Evolutionary conservation across 2,329 filamentous ascomycete genomes (phyloP), one percentile per base, ranked within the genome.

Genomic region (Fusarium verrucosum): DNA sequence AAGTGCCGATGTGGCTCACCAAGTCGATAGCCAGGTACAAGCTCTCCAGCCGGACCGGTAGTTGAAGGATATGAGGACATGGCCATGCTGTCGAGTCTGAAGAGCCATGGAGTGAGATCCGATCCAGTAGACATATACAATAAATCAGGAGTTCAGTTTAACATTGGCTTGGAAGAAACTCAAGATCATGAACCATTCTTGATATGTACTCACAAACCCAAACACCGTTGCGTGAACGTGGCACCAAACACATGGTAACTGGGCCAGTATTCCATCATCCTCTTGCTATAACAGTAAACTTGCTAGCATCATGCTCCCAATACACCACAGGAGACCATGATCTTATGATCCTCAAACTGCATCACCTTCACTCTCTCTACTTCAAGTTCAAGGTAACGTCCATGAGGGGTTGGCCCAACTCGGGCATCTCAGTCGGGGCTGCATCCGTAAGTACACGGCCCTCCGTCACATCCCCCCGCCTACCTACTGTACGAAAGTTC

Each of bases 1-100:
- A 44, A 56, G 43, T 42, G 33, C 57, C 38, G 50, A 46, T 58
- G 53, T 43, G 60, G 60, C 58, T 54, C 58, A 54, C 35, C 38
- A 43, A 43, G 20, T 28, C 26, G 43, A 35, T n/a, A 28, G 13
- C 33, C 13, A 40, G 43, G 7, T 13, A 22, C 6, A 10, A 13
- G 3, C 17, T 25, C 26, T 36, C n/a, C 16, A n/a, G 17, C 35
- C 13, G 17, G 22, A 20, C 26, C 23, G 40, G 25, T 43, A 26
- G 20, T 33, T 28, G 23, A 41, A 36, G 20, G 6, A 11, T 19
- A n/a, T 28, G 17, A 19, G n/a, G 33, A 14, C 13, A 8, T 11
- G 8, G 16, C 4, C 7, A 32, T 38, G n/a, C 13, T 22, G 25
- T 13, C 37, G 19, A 14, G 20, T 8, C 10, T 43, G 16, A 46